Evolutionary conservation across 106 monocot genomes (phyloP), one percentile per base, ranked within the genome.

Genomic region (Dactylorhiza incarnata): DNA sequence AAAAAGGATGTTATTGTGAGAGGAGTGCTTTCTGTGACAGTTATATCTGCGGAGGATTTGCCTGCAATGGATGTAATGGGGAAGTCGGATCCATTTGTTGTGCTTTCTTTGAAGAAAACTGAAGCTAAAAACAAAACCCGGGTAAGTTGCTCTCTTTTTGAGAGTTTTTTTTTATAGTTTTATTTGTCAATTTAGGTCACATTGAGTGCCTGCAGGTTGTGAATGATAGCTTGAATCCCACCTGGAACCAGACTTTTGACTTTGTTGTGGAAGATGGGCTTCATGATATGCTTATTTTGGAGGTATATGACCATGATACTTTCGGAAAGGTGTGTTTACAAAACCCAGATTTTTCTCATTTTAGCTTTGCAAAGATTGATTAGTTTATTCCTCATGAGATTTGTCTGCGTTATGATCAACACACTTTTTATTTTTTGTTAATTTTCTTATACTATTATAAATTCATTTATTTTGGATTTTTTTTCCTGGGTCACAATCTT

Each of bases 191-290:
- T 26, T 22, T 59, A 58, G 13, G 2, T 17, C 15, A 25, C 29
- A 3, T 5, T 15, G 66, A 1, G 25, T 61, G 67, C 79, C 77
- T 87, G 59, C 87, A 97, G 97, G 97, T 97, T 53, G 85, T 91
- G 48, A 91, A 89, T 87, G 87, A 97, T 19, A 97, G 78, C 66
- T 83, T 97, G 66, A 83, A 97, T 81, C 97, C 97, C 37, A 86
- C 82, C 8, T 97, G 97, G 97, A 91, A 97, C 75, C 97, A 97
- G 73, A 94, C 91, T 20, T 97, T 97, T 84, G 97, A 97, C 78
- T 89, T 97, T 74, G 91, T 97, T 49, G 97, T 97, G 5, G 97
- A 97, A 85, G 97, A 97, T 82, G 97, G 94, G 25, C 80, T 97
- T 44, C 97, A 97, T 88, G 97, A 97, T 74, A 87, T 97, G 91